These are phyloP conservation scores for Oryza coarctata DNA, from an alignment of 176 grass and related monocot species.

Conservation along the genomic window DNA sequence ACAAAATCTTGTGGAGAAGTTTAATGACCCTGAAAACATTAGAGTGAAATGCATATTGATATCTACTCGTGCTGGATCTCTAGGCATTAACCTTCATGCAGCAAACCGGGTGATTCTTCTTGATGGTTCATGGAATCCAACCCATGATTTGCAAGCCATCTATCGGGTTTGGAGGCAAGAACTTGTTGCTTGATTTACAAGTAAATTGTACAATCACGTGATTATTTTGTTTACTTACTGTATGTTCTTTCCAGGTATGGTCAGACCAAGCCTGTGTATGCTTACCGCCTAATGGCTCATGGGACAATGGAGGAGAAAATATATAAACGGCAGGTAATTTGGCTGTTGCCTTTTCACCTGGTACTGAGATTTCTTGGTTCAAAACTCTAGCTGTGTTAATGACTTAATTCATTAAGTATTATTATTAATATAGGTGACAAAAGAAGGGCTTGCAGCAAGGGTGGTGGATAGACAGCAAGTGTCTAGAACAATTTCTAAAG, in stretches of 20 bases:
- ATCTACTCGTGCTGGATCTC: constrained; percentile 98
- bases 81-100: constrained; percentile 95
- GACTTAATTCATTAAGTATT: not conserved
- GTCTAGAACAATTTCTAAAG: constrained; percentile 97
- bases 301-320: constrained; percentile 99
- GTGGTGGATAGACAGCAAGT: constrained; percentile 96
- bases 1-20: constrained; percentile 88
- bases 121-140: constrained; percentile 99
- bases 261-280: constrained; percentile 86
- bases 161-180: constrained; percentile 97
- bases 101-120: constrained; percentile 94
- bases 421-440: constrained; percentile 78
- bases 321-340: constrained; percentile 91
- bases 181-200: constrained; percentile 7
- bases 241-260: constrained; percentile 73
- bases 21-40: constrained; percentile 79
- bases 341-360: constrained; percentile 1
- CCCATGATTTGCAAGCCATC: constrained; percentile 96
- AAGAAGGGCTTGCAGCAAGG: constrained; percentile 97
- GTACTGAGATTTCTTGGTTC: constrained; percentile 18
- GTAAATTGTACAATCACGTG: constrained; percentile 1
- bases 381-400: constrained; percentile 17
- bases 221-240: constrained; percentile 25
- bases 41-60: constrained; percentile 92
- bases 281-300: constrained; percentile 93